Evolutionary conservation across 495 filamentous ascomycete species (phyloP), one percentile per base, ranked within the genome.

Genomic region (Hypoxylon crocopeplum): DNA sequence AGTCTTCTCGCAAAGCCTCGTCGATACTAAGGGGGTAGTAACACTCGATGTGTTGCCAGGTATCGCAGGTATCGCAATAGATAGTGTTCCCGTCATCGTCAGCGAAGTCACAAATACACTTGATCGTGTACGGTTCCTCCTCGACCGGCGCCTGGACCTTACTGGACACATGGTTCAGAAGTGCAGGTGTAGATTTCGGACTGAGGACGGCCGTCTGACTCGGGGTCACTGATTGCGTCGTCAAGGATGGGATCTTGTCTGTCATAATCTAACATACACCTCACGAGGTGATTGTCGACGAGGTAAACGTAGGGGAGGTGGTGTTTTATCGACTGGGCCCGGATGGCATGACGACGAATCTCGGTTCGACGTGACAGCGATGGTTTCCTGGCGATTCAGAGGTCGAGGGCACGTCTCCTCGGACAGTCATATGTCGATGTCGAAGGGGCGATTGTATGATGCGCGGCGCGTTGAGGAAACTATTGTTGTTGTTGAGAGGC

Each of bases 21-120:
- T 84, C 81, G 48, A 79, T 69, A 42, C 81, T 82, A 45, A 84
- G 77, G 42, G 89, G 86, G 69, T 97, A 95, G 75, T 96, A 97
- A 76, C 94, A 99, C 64, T 90, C 84, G 59, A 95, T 93, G 74
- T 99, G 94, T 74, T 99, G 94, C 94, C 94, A 99, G 36, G 91
- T 95, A 69, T 96, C 89, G 76, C 94, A 99, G 51, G 77, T 79
- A 70, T 99, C 94, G 82, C 94, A 99, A 75, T 89, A 90, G 50
- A 99, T 94, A 51, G 95, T 99, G 72, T 88, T 91, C 68, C 95
- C 94, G 79, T 99, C 94, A 81, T 98, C 94, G 78, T 96, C 92
- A 67, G 84, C 64, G 70, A 86, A 97, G 67, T 86, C 82, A 76
- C 94, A 99, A 62, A 98, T 93, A 83, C 94, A 99, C 80, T 93